These are phyloP conservation scores for Neocatenulostroma microsporum DNA, from an alignment of 2,329 filamentous ascomycete genomes.

Conservation along the genomic window DNA sequence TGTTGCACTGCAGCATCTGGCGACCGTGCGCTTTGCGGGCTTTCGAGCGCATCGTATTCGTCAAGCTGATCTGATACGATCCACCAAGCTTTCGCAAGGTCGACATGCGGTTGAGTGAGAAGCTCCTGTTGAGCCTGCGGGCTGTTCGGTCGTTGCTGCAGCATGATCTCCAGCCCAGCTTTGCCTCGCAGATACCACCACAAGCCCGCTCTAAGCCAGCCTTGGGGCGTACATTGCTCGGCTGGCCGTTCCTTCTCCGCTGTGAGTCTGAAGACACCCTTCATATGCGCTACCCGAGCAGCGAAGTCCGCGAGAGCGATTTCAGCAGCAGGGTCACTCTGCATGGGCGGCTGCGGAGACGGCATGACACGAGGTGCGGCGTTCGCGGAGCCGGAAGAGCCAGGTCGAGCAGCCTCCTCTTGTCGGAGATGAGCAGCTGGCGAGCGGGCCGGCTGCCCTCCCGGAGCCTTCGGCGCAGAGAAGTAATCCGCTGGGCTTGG, in stretches of 20 bases:
- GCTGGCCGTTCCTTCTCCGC: conserved; percentile 65
- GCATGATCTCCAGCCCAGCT: conserved; percentile 62
- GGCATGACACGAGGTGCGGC: conserved; percentile 17
- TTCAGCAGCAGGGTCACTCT: conserved; percentile 44
- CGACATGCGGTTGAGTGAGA: conserved; percentile 69
- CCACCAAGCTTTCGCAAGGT: conserved; percentile 82
- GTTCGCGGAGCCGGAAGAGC: conserved; percentile 15
- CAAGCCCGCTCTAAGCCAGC: conserved; percentile 60
- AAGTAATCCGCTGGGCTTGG: conserved; percentile 17
- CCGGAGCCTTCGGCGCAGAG: conserved; percentile 7
- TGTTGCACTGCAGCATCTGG: conserved; percentile 5
- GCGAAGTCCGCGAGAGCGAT: conserved; percentile 65
- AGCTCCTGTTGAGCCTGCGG: conserved; percentile 41
- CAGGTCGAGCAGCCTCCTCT: conserved; percentile 16
- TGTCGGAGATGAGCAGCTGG: conserved; percentile 14
- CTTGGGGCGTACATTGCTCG: conserved; percentile 48
- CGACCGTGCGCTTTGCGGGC: conserved; percentile 7
- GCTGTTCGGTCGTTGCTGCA: conserved; percentile 46
- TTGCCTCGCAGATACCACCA: conserved; percentile 91
- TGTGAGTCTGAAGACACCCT: conserved; percentile 67
- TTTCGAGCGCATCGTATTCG: conserved; percentile 12
- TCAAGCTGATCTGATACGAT: conserved; percentile 45
- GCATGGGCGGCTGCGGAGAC: conserved; percentile 16
- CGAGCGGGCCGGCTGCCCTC: conserved; percentile 10
- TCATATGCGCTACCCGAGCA: conserved; percentile 62